Conservation (phyloP, 345 rosid species). For the Gossypium stocksii region DNA sequence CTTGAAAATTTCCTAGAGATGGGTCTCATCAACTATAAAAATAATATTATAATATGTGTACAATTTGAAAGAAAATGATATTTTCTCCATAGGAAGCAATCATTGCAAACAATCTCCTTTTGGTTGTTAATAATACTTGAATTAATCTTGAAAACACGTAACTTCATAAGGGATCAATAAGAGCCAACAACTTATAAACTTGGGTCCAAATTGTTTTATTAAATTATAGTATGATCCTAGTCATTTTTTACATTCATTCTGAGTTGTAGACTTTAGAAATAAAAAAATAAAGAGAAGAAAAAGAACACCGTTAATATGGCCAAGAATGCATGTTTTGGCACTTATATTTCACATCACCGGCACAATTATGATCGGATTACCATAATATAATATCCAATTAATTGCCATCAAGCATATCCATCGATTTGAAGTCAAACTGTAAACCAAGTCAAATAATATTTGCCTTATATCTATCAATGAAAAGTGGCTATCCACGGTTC, state of each 20-base stretch:
- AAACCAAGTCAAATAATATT: background rate
- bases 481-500: background rate
- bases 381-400: background rate
- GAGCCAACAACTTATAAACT: background rate
- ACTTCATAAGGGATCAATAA: background rate
- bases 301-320: background rate
- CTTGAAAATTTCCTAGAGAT: no score
- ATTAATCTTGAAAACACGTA: background rate
- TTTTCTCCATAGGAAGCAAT: background rate
- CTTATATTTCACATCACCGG: background rate
- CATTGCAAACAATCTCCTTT: background rate
- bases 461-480: constrained; percentile 12
- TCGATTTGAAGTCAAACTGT: background rate
- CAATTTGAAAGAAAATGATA: background rate
- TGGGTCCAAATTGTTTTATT: background rate
- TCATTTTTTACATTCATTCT: background rate
- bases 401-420: background rate
- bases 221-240: background rate
- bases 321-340: constrained; percentile 1
- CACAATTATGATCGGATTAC: background rate
- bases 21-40: no score
- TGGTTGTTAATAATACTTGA: background rate
- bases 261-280: background rate
- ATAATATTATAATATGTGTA: no score
- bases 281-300: background rate